These are phyloP conservation scores for Pseudocercospora macadamiae DNA, from an alignment of 2,329 filamentous ascomycete genomes.

Conservation along the genomic window DNA sequence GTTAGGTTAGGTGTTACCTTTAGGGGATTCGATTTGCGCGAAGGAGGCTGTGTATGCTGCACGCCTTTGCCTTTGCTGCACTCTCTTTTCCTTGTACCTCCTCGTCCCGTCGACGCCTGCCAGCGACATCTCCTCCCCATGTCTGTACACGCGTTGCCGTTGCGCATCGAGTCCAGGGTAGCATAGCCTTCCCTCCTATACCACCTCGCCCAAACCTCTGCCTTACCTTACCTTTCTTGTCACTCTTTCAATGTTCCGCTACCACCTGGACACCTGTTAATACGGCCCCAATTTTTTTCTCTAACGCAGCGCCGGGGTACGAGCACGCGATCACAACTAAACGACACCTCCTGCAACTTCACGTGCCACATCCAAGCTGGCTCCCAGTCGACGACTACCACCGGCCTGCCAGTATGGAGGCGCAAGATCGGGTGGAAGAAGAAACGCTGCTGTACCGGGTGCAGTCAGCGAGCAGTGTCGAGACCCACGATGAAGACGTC, in stretches of 20 bases:
- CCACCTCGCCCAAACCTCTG: too few species aligned
- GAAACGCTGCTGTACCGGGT: slow-evolving; percentile 19
- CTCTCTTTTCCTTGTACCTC: neutral
- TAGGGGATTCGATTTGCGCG: neutral
- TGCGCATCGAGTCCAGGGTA: neutral
- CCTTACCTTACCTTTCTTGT: neutral
- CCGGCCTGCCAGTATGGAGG: slow-evolving; percentile 15
- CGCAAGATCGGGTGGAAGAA: slow-evolving; percentile 17
- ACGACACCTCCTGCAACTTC: neutral
- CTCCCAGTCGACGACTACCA: neutral
- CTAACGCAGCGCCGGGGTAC: neutral
- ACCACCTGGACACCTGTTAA: neutral
- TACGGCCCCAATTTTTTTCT: neutral
- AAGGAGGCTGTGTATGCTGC: neutral
- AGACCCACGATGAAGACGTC: slow-evolving; percentile 15
- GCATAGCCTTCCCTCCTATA: neutral
- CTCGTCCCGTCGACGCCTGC: too few species aligned
- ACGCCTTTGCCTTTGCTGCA: neutral
- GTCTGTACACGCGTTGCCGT: neutral
- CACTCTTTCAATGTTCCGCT: slow-evolving; percentile 1
- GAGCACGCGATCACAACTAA: neutral
- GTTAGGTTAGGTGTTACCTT: too few species aligned
- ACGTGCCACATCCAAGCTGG: neutral
- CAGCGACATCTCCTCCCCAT: too few species aligned
- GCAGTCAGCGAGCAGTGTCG: slow-evolving; percentile 14